These are phyloP conservation scores for Mrakiaceae sp. DNA, from an alignment of 1,284 basidiomycete genomes.

Conservation along the genomic window DNA sequence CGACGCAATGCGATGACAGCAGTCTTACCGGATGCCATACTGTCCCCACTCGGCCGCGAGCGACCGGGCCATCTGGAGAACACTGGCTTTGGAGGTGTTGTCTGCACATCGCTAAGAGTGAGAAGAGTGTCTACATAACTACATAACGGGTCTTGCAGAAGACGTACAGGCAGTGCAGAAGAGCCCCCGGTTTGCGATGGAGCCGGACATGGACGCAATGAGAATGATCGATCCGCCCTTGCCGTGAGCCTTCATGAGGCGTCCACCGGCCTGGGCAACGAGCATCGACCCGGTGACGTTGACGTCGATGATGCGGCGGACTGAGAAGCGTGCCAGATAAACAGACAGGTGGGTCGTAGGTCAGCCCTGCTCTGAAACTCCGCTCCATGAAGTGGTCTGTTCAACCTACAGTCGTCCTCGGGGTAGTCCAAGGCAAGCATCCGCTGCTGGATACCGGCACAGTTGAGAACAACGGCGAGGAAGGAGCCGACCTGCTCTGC, in stretches of 20 bases:
- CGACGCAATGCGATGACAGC: conserved; percentile 9
- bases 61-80: conserved; percentile 69
- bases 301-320: conserved; percentile 41
- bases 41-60: conserved; percentile 70
- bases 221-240: conserved; percentile 67
- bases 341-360: no score
- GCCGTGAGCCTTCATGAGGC: conserved; percentile 58
- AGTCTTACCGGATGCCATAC: conserved; percentile 52
- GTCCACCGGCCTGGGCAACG: conserved; percentile 65
- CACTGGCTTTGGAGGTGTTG: conserved; percentile 69
- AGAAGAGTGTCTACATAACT: no score
- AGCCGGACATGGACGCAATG: conserved; percentile 77
- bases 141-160: conserved; percentile 20
- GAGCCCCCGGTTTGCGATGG: conserved; percentile 64
- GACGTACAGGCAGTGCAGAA: conserved; percentile 50
- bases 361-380: no score
- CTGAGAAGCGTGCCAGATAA: no score
- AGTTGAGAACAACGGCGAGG: conserved; percentile 60
- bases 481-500: neutral
- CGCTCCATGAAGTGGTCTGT: no score
- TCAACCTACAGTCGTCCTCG: conserved; percentile 25
- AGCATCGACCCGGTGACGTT: conserved; percentile 67
- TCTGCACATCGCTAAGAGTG: conserved; percentile 39
- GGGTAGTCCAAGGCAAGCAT: conserved; percentile 59
- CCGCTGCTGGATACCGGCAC: conserved; percentile 60